These are phyloP conservation scores for Tetrahymena elliotti DNA, from an alignment of 73 alveolate genomes.

Conservation along the genomic window DNA sequence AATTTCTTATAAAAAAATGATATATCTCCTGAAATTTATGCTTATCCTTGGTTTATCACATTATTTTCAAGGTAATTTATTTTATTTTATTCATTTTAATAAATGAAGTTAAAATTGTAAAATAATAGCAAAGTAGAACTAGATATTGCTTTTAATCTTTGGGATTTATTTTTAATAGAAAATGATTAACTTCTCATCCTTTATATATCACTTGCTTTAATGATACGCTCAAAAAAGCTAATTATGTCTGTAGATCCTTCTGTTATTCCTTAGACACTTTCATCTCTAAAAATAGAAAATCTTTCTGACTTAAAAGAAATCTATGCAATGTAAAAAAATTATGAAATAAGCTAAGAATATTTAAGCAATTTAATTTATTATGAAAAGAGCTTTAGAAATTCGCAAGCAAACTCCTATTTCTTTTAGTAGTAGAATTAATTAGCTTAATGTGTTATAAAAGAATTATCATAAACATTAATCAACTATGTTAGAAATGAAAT, in stretches of 20 bases:
- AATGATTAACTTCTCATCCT: not conserved
- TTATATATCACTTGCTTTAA: not conserved
- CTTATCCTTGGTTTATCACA: not conserved
- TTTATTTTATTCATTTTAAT: too few relatives aligned
- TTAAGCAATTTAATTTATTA: not conserved
- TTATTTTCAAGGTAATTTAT: not conserved
- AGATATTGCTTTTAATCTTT: not conserved
- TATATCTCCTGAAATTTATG: not conserved
- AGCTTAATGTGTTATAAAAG: not conserved
- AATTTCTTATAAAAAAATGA: not conserved
- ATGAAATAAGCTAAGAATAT: not conserved
- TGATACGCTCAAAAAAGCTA: not conserved
- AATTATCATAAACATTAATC: not conserved
- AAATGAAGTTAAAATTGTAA: not conserved
- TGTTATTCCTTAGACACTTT: not conserved
- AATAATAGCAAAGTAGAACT: not conserved
- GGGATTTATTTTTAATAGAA: not conserved
- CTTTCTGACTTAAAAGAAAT: not conserved
- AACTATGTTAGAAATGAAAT: not conserved
- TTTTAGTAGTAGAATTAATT: not conserved
- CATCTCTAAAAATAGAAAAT: not conserved
- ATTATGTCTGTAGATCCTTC: not conserved
- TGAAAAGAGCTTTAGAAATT: not conserved
- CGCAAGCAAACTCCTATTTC: not conserved
- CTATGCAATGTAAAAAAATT: not conserved